Evolutionary conservation across 2,329 filamentous ascomycete species (phyloP), one percentile per base, ranked within the genome.

Genomic region (Calonectria ilicicola): DNA sequence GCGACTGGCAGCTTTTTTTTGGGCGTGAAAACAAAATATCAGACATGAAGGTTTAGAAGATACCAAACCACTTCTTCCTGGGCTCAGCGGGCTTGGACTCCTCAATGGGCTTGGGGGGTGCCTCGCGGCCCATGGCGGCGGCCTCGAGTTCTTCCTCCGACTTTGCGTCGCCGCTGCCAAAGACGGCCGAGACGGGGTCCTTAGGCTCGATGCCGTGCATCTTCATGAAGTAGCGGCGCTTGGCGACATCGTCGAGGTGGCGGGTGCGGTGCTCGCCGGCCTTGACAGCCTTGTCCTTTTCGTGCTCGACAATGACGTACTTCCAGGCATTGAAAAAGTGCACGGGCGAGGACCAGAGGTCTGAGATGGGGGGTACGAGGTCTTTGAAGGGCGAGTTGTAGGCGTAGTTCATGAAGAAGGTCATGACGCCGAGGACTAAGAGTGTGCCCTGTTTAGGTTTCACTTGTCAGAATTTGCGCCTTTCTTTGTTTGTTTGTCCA

Each of bases 171-270:
- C 79, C 82, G 74, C 83, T 82, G 49, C 82, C 84, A 67, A 86
- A 85, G 14, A 86, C 83, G 78, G 85, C 85, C 72, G 82, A 87
- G 78, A 92, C 87, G 38, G 88, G 88, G 65, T 90, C 86, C 79
- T 89, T 87, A 78, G 89, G 86, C 82, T 95, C 93, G 80, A 98
- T 83, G 12, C 95, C 95, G 87, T 98, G 95, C 73, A 93, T 95
- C 84, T 95, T 93, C 80, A 96, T 92, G 85, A 95, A 99, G 83
- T 94, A 92, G 73, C 91, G 91, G 79, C 96, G 90, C 91, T 98
- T 98, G 83, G 93, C 90, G 32, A 97, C 93, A 85, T 99, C 97
- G 77, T 98, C 95, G 69, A 95, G 89, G 77, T 92, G 92, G 80
- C 89, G 89, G 80, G 91, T 90, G 68, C 96, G 90, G 85, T 92